Base-by-base conservation (phyloP, 2,329 filamentous ascomycete genomes). In the Colletotrichum sp. region DNA sequence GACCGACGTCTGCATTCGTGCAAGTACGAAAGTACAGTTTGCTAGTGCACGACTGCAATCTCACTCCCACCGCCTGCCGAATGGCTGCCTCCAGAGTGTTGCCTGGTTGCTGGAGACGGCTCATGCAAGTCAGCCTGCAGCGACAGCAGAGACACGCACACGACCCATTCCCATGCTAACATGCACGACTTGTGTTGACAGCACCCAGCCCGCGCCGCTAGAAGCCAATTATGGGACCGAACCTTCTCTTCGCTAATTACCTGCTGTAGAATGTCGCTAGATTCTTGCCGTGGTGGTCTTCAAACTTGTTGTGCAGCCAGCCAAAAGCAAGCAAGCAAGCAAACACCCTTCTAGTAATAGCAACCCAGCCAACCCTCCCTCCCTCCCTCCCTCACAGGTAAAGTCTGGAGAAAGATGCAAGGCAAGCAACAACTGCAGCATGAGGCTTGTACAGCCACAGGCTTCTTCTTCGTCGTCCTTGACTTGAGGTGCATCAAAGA, bases 91-190 rank as follows among this genome's bases (percentile, higher is more conserved):
- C 68, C 39, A n/a, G 61, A 49, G n/a, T 49, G 44, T 49, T 49
- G 44, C 44, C 44, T 49, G 63, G 16, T 34, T 52, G 29, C 61
- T 63, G 59, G 16, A 63, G 30, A 63, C 27, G 30, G 15, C 16
- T 32, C 61, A 36, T 59, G 73, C 73, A 75, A 75, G 73, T 75
- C 69, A 75, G 65, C 70, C 34, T 69, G 36, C 61, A 25, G 25
- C 44, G n/a, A 49, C 44, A 49, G n/a, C n/a, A 49, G 44, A 49
- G 44, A 13, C 44, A 64, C 27, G 64, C 70, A 66, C 74, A 65
- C 70, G 71, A 74, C 65, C 73, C 69, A 36, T 63, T 36, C 19
- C 55, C 69, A n/a, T 57, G n/a, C 57, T 68, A 72, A 68, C 69
- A 72, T 57, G 55, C 55, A 69, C 22, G 39, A 76, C 69, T 64